phyloP scores from a whole-genome alignment of 140 eudicot genomes.

The Oenanthe javanica region DNA sequence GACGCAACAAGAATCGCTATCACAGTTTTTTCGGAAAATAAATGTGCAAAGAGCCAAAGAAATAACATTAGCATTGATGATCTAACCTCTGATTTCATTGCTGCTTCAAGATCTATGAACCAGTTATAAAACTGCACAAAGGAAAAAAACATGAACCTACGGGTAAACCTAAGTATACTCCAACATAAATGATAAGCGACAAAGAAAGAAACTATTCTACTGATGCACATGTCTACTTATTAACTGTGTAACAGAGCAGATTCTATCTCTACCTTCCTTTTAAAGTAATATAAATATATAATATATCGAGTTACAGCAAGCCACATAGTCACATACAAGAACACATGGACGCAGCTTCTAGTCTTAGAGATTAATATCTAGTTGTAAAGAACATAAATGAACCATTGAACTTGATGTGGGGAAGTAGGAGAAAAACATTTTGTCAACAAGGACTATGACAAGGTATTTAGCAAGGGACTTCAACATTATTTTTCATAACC shows the following conservation, averaged over 20 bases:
- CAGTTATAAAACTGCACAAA: slow-evolving; percentile 87
- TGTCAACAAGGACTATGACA: not conserved
- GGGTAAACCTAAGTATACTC: not conserved
- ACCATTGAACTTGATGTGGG: not conserved
- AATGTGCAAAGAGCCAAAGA: not conserved
- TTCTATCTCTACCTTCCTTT: not conserved
- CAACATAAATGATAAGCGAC: not conserved
- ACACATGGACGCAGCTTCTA: not conserved
- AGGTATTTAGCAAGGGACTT: not conserved
- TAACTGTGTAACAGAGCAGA: not conserved
- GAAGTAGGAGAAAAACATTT: not conserved
- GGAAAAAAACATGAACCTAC: not conserved
- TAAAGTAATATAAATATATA: no score
- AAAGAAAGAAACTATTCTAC: not conserved
- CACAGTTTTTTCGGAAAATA: slow-evolving; percentile 10
- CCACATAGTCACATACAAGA: no score
- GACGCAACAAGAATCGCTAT: slow-evolving; percentile 11
- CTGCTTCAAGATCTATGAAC: slow-evolving; percentile 97
- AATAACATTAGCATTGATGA: slow-evolving; percentile 5
- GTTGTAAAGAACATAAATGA: not conserved
- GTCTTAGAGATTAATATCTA: not conserved
- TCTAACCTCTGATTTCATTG: slow-evolving; percentile 98
- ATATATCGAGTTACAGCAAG: not conserved
- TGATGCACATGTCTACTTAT: not conserved
- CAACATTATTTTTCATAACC: not conserved